A percentile compares a stretch with the other conserved stretches of the same genome.
Conservation (phyloP, 129 eudicot species). For the Arctium minus region DNA sequence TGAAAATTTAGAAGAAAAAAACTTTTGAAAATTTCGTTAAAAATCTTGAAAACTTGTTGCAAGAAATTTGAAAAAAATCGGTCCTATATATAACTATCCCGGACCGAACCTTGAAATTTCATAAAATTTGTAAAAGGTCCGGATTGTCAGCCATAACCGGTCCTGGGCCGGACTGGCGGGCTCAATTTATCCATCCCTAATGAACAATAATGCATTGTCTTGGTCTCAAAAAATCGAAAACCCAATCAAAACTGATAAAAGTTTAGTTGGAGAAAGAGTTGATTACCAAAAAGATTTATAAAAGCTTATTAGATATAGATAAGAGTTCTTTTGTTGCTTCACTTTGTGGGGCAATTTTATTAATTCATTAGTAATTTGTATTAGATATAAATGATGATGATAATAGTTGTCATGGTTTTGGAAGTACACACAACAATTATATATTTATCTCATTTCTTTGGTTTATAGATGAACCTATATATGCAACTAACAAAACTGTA, state of each 20-base stretch:
- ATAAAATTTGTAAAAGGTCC: too few species aligned
- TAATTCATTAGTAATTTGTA: not conserved
- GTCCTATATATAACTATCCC: not conserved
- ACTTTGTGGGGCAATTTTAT: too few species aligned
- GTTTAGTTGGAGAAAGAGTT: not conserved
- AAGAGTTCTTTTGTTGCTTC: too few species aligned
- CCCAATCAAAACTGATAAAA: not conserved
- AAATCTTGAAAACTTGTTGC: too few species aligned
- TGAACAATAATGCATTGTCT: not conserved
- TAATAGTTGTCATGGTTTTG: not conserved
- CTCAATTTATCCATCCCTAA: not conserved
- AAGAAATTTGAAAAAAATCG: not conserved
- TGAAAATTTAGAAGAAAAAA: not conserved
- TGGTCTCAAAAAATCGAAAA: not conserved
- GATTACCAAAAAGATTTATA: too few species aligned
- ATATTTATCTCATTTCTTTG: not conserved
- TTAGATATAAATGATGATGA: not conserved
- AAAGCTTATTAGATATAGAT: too few species aligned
- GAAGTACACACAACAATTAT: not conserved
- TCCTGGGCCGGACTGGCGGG: not conserved
- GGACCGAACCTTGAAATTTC: not conserved
- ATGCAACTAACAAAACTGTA: conserved; percentile 28
- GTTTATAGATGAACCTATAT: not conserved
- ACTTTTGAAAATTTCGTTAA: too few species aligned
- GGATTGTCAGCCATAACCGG: not conserved